A percentile compares a stretch with the other conserved stretches of the same genome.
Conservation (phyloP, 805 yeast genomes). For the Blastobotrys terrestris region DNA sequence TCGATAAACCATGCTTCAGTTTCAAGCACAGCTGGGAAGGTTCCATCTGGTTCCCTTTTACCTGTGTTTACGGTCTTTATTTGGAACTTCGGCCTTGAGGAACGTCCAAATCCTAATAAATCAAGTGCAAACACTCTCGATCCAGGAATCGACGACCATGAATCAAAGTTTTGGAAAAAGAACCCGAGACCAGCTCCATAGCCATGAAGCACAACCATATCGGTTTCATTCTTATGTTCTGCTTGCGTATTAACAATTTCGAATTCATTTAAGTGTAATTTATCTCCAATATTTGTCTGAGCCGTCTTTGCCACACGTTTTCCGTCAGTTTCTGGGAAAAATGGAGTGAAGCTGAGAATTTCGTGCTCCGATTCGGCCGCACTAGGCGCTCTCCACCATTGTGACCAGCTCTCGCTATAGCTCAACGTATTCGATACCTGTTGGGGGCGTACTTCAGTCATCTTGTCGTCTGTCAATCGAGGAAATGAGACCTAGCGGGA, state of each 20-base stretch:
- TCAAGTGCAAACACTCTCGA: constrained; percentile 86
- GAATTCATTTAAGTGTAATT: constrained; percentile 67
- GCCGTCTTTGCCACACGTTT: constrained; percentile 30
- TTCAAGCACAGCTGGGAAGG: constrained; percentile 30
- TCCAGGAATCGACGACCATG: constrained; percentile 33
- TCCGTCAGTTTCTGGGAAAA: constrained; percentile 29
- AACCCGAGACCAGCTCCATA: constrained; percentile 89
- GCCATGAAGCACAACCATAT: constrained; percentile 77
- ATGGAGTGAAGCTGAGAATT: constrained; percentile 54
- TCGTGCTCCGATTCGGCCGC: constrained; percentile 37
- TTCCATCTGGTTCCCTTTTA: constrained; percentile 24
- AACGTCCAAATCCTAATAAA: constrained; percentile 83
- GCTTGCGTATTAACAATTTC: constrained; percentile 35
- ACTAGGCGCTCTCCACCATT: constrained; percentile 38
- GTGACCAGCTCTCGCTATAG: constrained; percentile 31
- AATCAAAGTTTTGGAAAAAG: constrained; percentile 63
- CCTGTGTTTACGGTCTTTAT: constrained; percentile 24
- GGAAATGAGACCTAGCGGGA: too few species aligned
- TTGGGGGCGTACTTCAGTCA: neutral
- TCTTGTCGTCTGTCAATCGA: too few species aligned
- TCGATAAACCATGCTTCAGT: constrained; percentile 62
- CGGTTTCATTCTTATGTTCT: constrained; percentile 32
- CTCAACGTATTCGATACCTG: neutral
- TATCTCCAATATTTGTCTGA: constrained; percentile 44
- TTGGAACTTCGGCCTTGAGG: constrained; percentile 59